Evolutionary conservation across 2,329 filamentous ascomycete species (phyloP).

Genomic region (Nemania diffusa): DNA sequence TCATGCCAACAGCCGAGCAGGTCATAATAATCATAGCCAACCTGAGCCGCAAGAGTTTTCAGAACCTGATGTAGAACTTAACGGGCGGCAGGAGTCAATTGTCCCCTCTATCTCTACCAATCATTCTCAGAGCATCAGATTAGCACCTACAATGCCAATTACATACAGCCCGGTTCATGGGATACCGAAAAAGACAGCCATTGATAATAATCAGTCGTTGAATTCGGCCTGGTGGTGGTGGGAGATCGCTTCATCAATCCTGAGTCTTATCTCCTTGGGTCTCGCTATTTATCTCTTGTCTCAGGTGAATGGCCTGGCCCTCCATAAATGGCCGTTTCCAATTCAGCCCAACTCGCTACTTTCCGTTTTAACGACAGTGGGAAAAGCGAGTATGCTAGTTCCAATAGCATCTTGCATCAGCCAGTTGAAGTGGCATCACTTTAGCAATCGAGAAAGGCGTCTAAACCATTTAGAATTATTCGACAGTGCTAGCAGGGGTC

Average conservation of each 20-base stretch:
- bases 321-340: constrained; percentile 36
- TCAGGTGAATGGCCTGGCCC: constrained; percentile 24
- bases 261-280: background rate
- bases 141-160: too few species aligned
- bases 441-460: background rate
- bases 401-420: constrained; percentile 38
- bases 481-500: constrained; percentile 1
- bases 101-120: too few species aligned
- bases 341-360: constrained; percentile 48
- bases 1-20: too few species aligned
- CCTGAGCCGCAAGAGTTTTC: too few species aligned
- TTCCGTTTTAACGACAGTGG: constrained; percentile 38
- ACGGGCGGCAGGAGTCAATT: too few species aligned
- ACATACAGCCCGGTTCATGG: too few species aligned
- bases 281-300: background rate
- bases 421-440: constrained; percentile 43
- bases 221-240: constrained; percentile 21
- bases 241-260: background rate
- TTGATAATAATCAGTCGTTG: too few species aligned
- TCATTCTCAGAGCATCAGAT: too few species aligned
- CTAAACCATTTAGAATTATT: background rate
- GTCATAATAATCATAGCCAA: too few species aligned
- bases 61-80: too few species aligned
- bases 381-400: constrained; percentile 39
- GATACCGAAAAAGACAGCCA: too few species aligned